A percentile compares a stretch with the other conserved stretches of the same genome.
phyloP scores from a whole-genome alignment of 768 basidiomycete genomes.

The Imleria badia region DNA sequence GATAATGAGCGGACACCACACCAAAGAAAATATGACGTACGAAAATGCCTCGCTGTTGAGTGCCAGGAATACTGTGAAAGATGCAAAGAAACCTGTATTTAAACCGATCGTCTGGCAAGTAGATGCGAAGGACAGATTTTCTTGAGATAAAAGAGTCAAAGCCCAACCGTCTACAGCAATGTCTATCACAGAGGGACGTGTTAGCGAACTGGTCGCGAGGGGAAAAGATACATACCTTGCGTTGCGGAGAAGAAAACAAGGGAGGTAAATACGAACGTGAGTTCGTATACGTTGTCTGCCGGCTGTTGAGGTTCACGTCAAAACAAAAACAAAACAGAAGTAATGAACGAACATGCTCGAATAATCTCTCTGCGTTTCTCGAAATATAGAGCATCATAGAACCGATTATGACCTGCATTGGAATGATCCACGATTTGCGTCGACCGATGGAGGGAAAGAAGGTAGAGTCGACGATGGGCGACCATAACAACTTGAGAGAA shows the following conservation, averaged over 20 bases:
- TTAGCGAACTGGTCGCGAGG: slow-evolving; percentile 14
- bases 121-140: slow-evolving; percentile 93
- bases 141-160: slow-evolving; percentile 82
- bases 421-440: slow-evolving; percentile 98
- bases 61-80: slow-evolving; percentile 96
- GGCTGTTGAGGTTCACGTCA: slow-evolving; percentile 52
- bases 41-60: slow-evolving; percentile 93
- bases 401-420: slow-evolving; percentile 92
- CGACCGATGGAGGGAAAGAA: slow-evolving; percentile 84
- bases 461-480: slow-evolving; percentile 92
- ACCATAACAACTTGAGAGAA: slow-evolving; percentile 96
- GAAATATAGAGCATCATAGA: slow-evolving; percentile 79
- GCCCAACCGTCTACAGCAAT: slow-evolving; percentile 97
- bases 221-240: slow-evolving; percentile 62
- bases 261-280: slow-evolving; percentile 83
- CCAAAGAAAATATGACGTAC: slow-evolving; percentile 39
- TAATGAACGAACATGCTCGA: slow-evolving; percentile 62
- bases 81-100: slow-evolving; percentile 92
- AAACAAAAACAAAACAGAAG: neutral
- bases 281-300: slow-evolving; percentile 67
- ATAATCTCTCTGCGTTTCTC: slow-evolving; percentile 66
- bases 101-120: slow-evolving; percentile 98
- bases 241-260: slow-evolving; percentile 96
- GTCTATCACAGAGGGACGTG: slow-evolving; percentile 46
- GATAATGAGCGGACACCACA: slow-evolving; percentile 8